Evolutionary conservation across 306 rosid species (phyloP).

Genomic region (Vigna reflexopilosa): DNA sequence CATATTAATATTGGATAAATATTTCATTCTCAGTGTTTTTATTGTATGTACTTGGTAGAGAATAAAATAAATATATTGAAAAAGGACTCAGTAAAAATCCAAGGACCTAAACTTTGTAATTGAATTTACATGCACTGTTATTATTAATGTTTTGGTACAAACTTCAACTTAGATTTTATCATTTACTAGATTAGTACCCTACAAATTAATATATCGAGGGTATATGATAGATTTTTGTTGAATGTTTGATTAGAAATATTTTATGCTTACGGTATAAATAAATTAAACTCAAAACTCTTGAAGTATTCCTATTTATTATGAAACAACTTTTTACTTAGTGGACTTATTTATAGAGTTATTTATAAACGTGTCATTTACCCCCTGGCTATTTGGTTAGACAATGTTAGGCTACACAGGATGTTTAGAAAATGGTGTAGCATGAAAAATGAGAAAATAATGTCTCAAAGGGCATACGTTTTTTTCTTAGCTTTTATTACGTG

Average conservation of each 20-base stretch:
- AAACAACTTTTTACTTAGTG: constrained; percentile 3
- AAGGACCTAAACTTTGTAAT: constrained; percentile 4
- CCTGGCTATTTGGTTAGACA: not conserved
- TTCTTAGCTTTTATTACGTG: not conserved
- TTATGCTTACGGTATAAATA: not conserved
- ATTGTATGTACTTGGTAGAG: not conserved
- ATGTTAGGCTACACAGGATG: constrained; percentile 5
- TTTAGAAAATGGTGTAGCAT: not conserved
- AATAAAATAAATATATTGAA: constrained; percentile 12
- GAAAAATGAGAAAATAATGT: constrained; percentile 5
- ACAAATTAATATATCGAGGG: not conserved
- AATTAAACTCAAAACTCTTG: not conserved
- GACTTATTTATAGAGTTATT: constrained; percentile 15
- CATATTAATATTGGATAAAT: constrained; percentile 6
- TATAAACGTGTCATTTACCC: constrained; percentile 7
- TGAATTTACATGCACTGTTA: not conserved
- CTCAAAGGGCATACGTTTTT: not conserved
- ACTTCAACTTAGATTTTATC: not conserved
- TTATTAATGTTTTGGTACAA: not conserved
- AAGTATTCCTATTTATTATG: not conserved
- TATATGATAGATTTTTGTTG: constrained; percentile 13
- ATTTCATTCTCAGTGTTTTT: constrained; percentile 24
- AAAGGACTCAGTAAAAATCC: constrained; percentile 14
- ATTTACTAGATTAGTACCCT: not conserved
- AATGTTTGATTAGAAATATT: not conserved